Evolutionary conservation across 345 rosid species (phyloP).

Genomic region (Draba incana): DNA sequence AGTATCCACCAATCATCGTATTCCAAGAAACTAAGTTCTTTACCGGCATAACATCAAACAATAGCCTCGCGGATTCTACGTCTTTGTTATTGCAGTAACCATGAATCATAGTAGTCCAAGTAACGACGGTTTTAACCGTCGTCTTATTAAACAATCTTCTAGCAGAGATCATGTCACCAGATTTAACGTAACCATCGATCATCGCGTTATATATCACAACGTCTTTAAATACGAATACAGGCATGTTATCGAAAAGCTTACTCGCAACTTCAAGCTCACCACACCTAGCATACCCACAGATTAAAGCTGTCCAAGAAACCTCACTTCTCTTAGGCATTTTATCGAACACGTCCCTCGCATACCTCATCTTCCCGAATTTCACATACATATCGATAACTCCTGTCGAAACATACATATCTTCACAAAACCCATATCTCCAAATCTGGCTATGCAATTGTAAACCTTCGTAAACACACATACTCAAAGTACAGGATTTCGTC

Average conservation of each 20-base stretch:
- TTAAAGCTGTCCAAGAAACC: slow-evolving; percentile 79
- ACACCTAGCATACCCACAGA: slow-evolving; percentile 59
- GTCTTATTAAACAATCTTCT: slow-evolving; percentile 60
- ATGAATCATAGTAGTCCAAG: slow-evolving; percentile 76
- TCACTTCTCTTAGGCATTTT: slow-evolving; percentile 64
- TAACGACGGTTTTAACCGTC: slow-evolving; percentile 58
- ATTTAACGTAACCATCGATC: slow-evolving; percentile 71
- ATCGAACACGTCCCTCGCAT: slow-evolving; percentile 58
- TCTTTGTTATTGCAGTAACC: slow-evolving; percentile 66
- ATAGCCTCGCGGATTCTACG: slow-evolving; percentile 50
- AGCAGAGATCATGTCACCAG: slow-evolving; percentile 63
- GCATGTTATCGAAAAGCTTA: slow-evolving; percentile 60
- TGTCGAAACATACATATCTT: slow-evolving; percentile 66
- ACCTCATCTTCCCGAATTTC: slow-evolving; percentile 52
- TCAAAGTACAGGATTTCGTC: slow-evolving; percentile 55
- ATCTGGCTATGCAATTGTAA: slow-evolving; percentile 57
- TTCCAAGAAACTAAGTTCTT: slow-evolving; percentile 79
- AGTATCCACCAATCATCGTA: slow-evolving; percentile 73
- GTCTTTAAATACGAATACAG: slow-evolving; percentile 52
- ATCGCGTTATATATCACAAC: slow-evolving; percentile 58
- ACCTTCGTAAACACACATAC: slow-evolving; percentile 52
- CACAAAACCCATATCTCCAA: slow-evolving; percentile 56
- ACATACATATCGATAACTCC: slow-evolving; percentile 73
- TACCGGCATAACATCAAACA: slow-evolving; percentile 74
- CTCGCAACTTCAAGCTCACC: slow-evolving; percentile 55